A percentile compares a stretch with the other conserved stretches of the same genome.
phyloP scores from a whole-genome alignment of 2,329 filamentous ascomycete species.

The Akanthomyces muscarius region DNA sequence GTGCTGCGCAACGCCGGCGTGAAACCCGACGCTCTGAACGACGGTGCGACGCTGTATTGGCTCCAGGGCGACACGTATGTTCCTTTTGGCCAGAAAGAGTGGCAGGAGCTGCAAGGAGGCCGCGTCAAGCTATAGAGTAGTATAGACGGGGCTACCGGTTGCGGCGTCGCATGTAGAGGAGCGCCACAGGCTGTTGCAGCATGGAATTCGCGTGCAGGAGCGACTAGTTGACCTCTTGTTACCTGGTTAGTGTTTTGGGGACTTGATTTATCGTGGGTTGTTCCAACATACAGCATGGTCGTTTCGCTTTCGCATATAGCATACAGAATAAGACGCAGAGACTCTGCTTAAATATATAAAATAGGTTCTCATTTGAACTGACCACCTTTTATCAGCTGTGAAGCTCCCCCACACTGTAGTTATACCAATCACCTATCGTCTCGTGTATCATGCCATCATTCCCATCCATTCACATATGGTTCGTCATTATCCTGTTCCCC shows the following conservation, averaged over 20 bases:
- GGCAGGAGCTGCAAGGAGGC: conserved; percentile 63
- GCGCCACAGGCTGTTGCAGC: neutral
- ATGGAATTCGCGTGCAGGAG: too few relatives aligned
- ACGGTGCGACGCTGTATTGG: conserved; percentile 56
- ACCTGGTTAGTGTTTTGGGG: neutral
- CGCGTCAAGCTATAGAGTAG: conserved; percentile 60
- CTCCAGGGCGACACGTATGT: conserved; percentile 63
- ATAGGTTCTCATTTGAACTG: neutral
- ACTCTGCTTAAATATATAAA: neutral
- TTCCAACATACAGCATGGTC: neutral
- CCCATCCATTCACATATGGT: neutral
- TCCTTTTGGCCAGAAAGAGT: conserved; percentile 63
- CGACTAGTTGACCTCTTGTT: neutral
- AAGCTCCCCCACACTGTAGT: conserved; percentile 8
- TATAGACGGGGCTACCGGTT: neutral
- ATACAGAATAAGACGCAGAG: neutral
- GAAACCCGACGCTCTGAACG: conserved; percentile 44
- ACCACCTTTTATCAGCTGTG: conserved; percentile 5
- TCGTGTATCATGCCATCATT: conserved; percentile 2
- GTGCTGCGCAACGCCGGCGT: conserved; percentile 69
- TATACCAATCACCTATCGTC: neutral
- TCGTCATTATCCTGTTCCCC: neutral
- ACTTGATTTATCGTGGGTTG: neutral
- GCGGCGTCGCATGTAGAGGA: too few relatives aligned
- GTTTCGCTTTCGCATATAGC: neutral